Percentiles rank a stretch among this genome's conserved stretches.
These are phyloP conservation scores for Linum usitatissimum DNA, from an alignment of 345 rosid species.

Conservation along the genomic window DNA sequence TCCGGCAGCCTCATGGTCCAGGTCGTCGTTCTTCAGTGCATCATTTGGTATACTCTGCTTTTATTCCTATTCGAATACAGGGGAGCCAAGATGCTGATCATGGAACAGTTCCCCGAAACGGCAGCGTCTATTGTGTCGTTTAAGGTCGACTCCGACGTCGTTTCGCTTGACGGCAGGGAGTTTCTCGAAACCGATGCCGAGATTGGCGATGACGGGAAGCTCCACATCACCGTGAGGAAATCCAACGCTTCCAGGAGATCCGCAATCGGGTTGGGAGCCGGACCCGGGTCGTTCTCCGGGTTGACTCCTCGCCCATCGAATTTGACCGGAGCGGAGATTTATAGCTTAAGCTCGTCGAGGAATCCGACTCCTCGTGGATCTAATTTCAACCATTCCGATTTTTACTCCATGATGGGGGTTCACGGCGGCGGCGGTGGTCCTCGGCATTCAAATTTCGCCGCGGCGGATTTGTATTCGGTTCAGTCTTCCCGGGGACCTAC, in stretches of 20 bases:
- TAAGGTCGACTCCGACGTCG: constrained; percentile 37
- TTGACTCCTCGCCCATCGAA: constrained; percentile 41
- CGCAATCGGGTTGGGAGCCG: constrained; percentile 8
- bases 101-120: constrained; percentile 37
- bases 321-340: constrained; percentile 41
- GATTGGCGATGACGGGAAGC: constrained; percentile 33
- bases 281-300: constrained; percentile 25
- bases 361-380: constrained; percentile 42
- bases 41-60: constrained; percentile 30
- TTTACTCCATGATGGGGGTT: constrained; percentile 23
- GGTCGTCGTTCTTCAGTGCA: constrained; percentile 26
- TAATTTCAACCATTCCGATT: constrained; percentile 27
- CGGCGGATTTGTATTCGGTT: constrained; percentile 67
- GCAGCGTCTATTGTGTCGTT: constrained; percentile 39
- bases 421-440: neutral
- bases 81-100: constrained; percentile 31
- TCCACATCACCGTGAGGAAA: constrained; percentile 31
- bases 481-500: constrained; percentile 65
- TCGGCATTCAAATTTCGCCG: constrained; percentile 70
- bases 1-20: constrained; percentile 22
- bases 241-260: constrained; percentile 33
- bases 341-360: constrained; percentile 33
- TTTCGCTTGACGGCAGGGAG: constrained; percentile 31
- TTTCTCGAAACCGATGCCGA: constrained; percentile 36
- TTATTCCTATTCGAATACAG: constrained; percentile 37